These are phyloP conservation scores for Ammopiptanthus mongolicus DNA, from an alignment of 306 rosid species.

Conservation along the genomic window DNA sequence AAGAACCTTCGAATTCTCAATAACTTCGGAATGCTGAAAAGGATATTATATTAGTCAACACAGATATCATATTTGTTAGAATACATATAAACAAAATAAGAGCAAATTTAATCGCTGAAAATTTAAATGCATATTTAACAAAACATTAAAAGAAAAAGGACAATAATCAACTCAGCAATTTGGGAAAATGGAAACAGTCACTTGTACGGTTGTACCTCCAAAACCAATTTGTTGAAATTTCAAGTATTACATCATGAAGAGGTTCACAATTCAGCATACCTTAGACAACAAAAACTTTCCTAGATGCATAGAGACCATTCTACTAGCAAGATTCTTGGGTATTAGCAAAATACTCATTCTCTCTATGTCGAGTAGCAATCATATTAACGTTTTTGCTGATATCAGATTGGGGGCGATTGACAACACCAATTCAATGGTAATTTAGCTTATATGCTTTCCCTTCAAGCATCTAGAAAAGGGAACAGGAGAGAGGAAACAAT, in stretches of 20 bases:
- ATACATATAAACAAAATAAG: too few relatives aligned
- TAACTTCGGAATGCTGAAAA: too few relatives aligned
- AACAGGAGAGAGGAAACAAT: not conserved
- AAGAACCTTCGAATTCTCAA: too few relatives aligned
- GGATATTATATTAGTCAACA: too few relatives aligned
- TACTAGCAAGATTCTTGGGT: constrained; percentile 76
- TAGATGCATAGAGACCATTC: constrained; percentile 99
- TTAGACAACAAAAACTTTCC: constrained; percentile 91
- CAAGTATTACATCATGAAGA: not conserved
- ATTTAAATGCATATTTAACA: not conserved
- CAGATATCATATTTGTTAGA: too few relatives aligned
- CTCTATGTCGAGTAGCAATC: constrained; percentile 98
- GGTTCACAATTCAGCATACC: constrained; percentile 39
- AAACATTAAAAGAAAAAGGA: not conserved
- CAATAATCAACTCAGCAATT: not conserved
- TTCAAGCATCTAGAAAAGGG: constrained; percentile 42
- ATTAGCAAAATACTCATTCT: constrained; percentile 73
- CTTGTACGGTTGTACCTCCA: not conserved
- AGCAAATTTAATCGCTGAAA: too few relatives aligned
- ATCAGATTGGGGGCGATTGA: constrained; percentile 94
- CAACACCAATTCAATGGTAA: constrained; percentile 95
- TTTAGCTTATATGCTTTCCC: constrained; percentile 80
- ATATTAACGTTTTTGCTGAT: constrained; percentile 96
- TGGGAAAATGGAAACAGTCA: not conserved
- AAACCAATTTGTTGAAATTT: too few relatives aligned